Evolutionary conservation across 2,329 filamentous ascomycete species (phyloP).

Genomic region (Ascosphaera aggregata): DNA sequence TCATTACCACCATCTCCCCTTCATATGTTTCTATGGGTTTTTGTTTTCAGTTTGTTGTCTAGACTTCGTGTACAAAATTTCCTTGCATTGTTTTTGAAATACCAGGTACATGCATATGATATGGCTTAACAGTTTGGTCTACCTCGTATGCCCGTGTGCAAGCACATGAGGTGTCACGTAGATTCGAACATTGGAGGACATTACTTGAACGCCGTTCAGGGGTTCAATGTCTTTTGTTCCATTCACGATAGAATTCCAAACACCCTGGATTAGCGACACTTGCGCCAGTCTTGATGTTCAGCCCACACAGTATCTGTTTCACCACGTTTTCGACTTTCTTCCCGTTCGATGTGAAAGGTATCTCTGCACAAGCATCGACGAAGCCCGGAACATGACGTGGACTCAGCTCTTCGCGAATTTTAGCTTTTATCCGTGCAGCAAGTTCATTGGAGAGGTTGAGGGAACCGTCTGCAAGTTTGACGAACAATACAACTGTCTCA

Average conservation of each 20-base stretch:
- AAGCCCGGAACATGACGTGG: slow-evolving; percentile 73
- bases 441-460: slow-evolving; percentile 36
- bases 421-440: slow-evolving; percentile 36
- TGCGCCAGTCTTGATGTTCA: slow-evolving; percentile 69
- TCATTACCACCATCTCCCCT: background rate
- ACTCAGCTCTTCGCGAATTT: slow-evolving; percentile 56
- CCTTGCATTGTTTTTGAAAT: background rate
- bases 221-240: slow-evolving; percentile 35
- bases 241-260: slow-evolving; percentile 66
- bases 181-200: background rate
- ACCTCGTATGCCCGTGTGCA: background rate
- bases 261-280: slow-evolving; percentile 85
- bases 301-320: slow-evolving; percentile 81
- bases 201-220: no score
- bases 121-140: background rate
- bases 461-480: slow-evolving; percentile 37
- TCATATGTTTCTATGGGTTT: background rate
- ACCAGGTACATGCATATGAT: background rate
- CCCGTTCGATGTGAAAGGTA: slow-evolving; percentile 79
- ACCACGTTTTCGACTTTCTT: slow-evolving; percentile 98
- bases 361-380: slow-evolving; percentile 61
- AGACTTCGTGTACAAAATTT: background rate
- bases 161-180: no score
- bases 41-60: background rate
- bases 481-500: slow-evolving; percentile 71